Percentiles rank a stretch among this genome's conserved stretches.
Conservation (phyloP, 768 basidiomycete species). For the Lactifluus hygrophoroides region DNA sequence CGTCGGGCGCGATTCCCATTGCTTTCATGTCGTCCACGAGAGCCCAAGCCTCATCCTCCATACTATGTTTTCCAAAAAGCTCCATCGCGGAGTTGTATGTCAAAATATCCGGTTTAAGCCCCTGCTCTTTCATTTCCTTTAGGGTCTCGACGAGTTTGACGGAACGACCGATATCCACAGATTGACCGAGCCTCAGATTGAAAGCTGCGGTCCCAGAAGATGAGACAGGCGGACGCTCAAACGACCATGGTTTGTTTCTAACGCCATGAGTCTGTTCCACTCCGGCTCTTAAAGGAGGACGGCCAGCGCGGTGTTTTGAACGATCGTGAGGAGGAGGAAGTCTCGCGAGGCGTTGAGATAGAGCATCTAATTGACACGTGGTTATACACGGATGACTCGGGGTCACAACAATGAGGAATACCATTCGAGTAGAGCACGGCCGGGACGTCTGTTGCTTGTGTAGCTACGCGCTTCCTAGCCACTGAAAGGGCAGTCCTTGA, state of each 20-base stretch:
- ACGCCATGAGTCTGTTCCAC: too few species aligned
- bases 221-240: not conserved
- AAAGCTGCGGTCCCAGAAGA: not conserved
- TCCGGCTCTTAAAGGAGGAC: not conserved
- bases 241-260: constrained; percentile 1
- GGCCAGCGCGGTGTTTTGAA: not conserved
- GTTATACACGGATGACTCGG: not conserved
- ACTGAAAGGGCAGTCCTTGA: constrained; percentile 12
- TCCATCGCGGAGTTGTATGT: constrained; percentile 29
- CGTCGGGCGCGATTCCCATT: constrained; percentile 42
- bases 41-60: constrained; percentile 35
- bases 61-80: constrained; percentile 30
- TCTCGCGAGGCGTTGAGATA: not conserved
- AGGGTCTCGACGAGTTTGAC: constrained; percentile 2
- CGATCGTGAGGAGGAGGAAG: constrained; percentile 1
- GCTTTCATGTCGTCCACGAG: constrained; percentile 52
- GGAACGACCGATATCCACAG: not conserved
- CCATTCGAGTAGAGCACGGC: constrained; percentile 6
- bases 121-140: constrained; percentile 13
- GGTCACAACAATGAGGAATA: not conserved
- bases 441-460: not conserved
- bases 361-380: not conserved
- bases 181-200: constrained; percentile 11
- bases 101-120: constrained; percentile 9
- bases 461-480: constrained; percentile 5